phyloP scores from a whole-genome alignment of 345 rosid genomes.

The Populus alba region DNA sequence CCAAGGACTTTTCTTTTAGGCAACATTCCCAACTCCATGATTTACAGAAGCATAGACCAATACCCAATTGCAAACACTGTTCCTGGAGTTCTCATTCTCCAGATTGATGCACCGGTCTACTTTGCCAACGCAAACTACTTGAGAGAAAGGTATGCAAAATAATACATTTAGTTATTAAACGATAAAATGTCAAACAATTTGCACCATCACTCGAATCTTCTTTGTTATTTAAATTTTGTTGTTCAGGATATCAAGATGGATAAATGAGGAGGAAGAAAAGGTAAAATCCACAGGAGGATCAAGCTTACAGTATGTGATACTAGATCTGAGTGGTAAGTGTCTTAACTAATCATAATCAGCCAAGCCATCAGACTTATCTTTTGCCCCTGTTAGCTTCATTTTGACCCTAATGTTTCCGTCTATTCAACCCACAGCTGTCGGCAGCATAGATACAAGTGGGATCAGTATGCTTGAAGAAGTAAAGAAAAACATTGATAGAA shows the following conservation, averaged over 20 bases:
- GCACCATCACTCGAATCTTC: not conserved
- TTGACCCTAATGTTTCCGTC: not conserved
- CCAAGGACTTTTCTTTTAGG: slow-evolving; percentile 32
- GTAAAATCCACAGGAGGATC: slow-evolving; percentile 20
- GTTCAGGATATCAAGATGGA: slow-evolving; percentile 31
- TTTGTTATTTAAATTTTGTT: not conserved
- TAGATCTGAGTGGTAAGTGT: slow-evolving; percentile 27
- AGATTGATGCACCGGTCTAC: slow-evolving; percentile 33
- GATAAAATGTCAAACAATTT: not conserved
- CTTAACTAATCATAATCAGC: not conserved
- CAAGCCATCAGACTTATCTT: not conserved
- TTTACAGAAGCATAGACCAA: slow-evolving; percentile 21
- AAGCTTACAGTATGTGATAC: slow-evolving; percentile 23
- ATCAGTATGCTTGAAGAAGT: slow-evolving; percentile 23
- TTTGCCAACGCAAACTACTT: slow-evolving; percentile 36
- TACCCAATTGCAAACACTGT: slow-evolving; percentile 18
- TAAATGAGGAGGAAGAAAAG: slow-evolving; percentile 27
- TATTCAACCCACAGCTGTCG: slow-evolving; percentile 19
- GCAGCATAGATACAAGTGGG: slow-evolving; percentile 35
- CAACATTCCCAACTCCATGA: slow-evolving; percentile 24
- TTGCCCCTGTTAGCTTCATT: not conserved
- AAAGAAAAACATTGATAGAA: slow-evolving; percentile 23
- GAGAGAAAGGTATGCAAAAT: slow-evolving; percentile 27
- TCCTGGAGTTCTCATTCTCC: slow-evolving; percentile 29
- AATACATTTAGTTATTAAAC: not conserved